phyloP scores from a whole-genome alignment of 306 rosid genomes.

The Begonia loranthoides region DNA sequence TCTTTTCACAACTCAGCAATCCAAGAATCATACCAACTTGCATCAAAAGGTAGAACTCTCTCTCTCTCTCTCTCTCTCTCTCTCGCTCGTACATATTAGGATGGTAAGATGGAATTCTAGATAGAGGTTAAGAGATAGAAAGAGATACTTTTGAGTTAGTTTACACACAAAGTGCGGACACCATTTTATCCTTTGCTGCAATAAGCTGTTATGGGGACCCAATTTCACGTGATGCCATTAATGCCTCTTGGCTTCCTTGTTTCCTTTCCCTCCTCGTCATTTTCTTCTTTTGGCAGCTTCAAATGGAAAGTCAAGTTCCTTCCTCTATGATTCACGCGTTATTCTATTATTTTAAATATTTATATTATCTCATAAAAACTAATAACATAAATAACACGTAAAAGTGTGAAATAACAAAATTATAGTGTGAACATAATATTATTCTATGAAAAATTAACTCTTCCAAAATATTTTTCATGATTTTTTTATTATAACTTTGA shows the following conservation, averaged over 20 bases:
- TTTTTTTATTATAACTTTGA: too few relatives aligned
- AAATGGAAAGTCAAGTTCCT: too few relatives aligned
- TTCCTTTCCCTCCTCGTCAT: neutral
- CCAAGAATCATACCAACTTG: conserved; percentile 10
- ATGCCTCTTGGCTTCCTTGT: neutral
- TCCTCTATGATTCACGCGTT: too few relatives aligned
- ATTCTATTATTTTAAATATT: too few relatives aligned
- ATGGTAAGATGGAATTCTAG: too few relatives aligned
- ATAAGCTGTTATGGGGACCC: conserved; percentile 12
- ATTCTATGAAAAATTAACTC: too few relatives aligned
- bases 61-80: neutral
- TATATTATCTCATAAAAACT: too few relatives aligned
- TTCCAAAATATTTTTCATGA: too few relatives aligned
- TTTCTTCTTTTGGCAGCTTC: neutral
- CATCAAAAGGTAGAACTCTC: conserved; percentile 10
- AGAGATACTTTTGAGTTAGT: neutral
- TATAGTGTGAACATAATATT: too few relatives aligned
- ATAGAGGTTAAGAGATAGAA: too few relatives aligned
- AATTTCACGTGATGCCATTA: conserved; percentile 12
- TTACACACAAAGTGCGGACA: conserved; percentile 4
- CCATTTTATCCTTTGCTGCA: conserved; percentile 6
- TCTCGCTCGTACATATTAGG: neutral
- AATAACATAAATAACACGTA: too few relatives aligned
- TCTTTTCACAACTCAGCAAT: neutral
- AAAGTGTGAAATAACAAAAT: too few relatives aligned